Base-by-base conservation (phyloP, 2,329 filamentous ascomycete genomes). In the Pseudogymnoascus sp. region DNA sequence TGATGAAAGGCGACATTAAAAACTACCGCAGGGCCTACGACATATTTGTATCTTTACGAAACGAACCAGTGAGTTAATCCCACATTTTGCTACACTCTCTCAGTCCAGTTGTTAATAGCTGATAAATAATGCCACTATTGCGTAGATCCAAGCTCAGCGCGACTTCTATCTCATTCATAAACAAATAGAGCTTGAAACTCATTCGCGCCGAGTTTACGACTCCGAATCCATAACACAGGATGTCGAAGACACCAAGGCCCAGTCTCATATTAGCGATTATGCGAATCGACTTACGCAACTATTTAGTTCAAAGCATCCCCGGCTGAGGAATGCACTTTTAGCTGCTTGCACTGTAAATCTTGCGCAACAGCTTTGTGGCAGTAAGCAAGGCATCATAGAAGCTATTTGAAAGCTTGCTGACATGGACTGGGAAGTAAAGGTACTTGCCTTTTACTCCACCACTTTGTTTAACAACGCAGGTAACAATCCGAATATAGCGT, bases 381-480 rank as follows among this genome's bases (percentile, higher is more conserved):
- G 42, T 47, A 47, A 47, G 42, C 7, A 14, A 4, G n/a, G 23
- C 42, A 47, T 47, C 7, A 47, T 47, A 5, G 16, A 42, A 18
- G 5, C 18, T 47, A 23, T 7, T 12, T 26, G 10, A 16, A 14
- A 3, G 11, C 5, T 26, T 14, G 10, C 11, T 47, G 21, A 47
- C 21, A 47, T 14, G 42, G 12, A 47, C 7, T 14, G 3, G 3
- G 12, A 68, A n/a, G 77, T 81, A 60, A 84, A 84, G 60, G 77
- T 82, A 3, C 81, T 84, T 26, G 80, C 81, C n/a, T 85, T 84
- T 70, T 87, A 86, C 69, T 83, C 80, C 0, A 82, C 82, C 0
- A 77, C 83, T 68, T 85, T 88, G 61, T 88, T 88, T 72, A 71
- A 79, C 4, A 74, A 84, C 0, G 81, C 82, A 2, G 77, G 81